phyloP scores from a whole-genome alignment of 371 early-diverging fungal species.

The Mucor saturninus region DNA sequence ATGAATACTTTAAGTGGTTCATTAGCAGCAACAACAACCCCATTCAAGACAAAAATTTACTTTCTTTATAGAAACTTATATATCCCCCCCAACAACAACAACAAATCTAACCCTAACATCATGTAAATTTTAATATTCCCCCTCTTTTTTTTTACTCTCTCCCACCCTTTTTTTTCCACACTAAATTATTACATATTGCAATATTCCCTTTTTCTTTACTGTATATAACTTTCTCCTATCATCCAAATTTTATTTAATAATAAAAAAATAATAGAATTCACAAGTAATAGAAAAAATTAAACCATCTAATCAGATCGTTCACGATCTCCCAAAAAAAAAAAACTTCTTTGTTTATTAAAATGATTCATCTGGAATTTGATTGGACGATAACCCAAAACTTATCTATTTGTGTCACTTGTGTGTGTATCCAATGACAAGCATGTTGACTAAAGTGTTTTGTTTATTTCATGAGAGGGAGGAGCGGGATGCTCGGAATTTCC shows the following conservation, averaged over 20 bases:
- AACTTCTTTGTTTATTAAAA: background rate
- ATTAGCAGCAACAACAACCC: slow-evolving; percentile 28
- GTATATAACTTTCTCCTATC: background rate
- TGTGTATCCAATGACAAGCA: background rate
- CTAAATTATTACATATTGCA: slow-evolving; percentile 6
- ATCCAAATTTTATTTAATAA: background rate
- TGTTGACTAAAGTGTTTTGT: too few relatives aligned
- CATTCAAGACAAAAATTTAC: background rate
- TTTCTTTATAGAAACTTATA: slow-evolving; percentile 5
- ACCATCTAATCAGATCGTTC: slow-evolving; percentile 1
- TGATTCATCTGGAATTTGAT: background rate
- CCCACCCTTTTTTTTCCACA: background rate
- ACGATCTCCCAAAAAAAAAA: background rate
- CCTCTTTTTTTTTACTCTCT: background rate
- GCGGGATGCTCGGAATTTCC: too few relatives aligned
- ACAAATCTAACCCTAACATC: background rate
- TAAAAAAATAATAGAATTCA: too few relatives aligned
- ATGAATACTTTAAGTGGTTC: slow-evolving; percentile 84
- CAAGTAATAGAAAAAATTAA: background rate
- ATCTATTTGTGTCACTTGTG: background rate
- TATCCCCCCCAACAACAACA: background rate
- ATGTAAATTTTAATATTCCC: slow-evolving; percentile 3
- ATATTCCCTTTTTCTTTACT: background rate
- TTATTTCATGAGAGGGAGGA: too few relatives aligned
- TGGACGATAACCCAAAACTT: background rate